Evolutionary conservation across 2,329 filamentous ascomycete species (phyloP).

Genomic region (Colletotrichum limetticola): DNA sequence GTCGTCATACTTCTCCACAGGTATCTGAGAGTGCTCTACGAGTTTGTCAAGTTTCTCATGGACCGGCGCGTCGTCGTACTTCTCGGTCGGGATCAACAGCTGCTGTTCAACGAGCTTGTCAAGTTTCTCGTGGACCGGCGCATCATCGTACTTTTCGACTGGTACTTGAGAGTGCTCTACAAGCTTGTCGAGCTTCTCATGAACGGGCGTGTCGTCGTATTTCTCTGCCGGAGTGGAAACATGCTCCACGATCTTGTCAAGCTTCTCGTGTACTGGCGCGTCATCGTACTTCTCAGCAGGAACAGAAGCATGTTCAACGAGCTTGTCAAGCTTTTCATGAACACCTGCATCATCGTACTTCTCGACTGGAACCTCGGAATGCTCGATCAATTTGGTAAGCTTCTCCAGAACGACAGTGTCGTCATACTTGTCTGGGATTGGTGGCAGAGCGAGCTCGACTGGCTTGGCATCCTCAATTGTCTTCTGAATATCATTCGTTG

Average conservation of each 20-base stretch:
- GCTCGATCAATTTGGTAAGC: conserved; percentile 45
- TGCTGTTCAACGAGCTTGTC: conserved; percentile 66
- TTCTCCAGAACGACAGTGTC: conserved; percentile 49
- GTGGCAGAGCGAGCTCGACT: conserved; percentile 38
- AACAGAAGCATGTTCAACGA: conserved; percentile 15
- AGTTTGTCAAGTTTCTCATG: conserved; percentile 71
- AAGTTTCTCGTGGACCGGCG: conserved; percentile 41
- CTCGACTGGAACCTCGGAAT: conserved; percentile 11
- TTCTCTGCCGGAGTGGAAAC: conserved; percentile 47
- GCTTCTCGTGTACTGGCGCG: conserved; percentile 41
- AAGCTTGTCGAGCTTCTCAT: conserved; percentile 24
- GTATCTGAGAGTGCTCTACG: conserved; percentile 2
- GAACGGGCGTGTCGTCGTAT: conserved; percentile 20
- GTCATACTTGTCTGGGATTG: conserved; percentile 69
- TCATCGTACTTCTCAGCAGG: conserved; percentile 38
- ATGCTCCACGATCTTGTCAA: conserved; percentile 66
- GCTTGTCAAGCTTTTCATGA: conserved; percentile 27
- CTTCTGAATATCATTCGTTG: conserved; percentile 64
- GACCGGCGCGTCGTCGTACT: conserved; percentile 52
- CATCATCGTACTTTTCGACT: conserved; percentile 38
- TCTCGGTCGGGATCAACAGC: conserved; percentile 39
- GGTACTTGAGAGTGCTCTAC: conserved; percentile 20
- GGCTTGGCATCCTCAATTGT: conserved; percentile 71
- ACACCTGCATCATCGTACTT: conserved; percentile 16
- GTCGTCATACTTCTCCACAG: conserved; percentile 40